Base-by-base conservation (phyloP, 2,329 filamentous ascomycete genomes). In the Phyllosticta ampelicida region DNA sequence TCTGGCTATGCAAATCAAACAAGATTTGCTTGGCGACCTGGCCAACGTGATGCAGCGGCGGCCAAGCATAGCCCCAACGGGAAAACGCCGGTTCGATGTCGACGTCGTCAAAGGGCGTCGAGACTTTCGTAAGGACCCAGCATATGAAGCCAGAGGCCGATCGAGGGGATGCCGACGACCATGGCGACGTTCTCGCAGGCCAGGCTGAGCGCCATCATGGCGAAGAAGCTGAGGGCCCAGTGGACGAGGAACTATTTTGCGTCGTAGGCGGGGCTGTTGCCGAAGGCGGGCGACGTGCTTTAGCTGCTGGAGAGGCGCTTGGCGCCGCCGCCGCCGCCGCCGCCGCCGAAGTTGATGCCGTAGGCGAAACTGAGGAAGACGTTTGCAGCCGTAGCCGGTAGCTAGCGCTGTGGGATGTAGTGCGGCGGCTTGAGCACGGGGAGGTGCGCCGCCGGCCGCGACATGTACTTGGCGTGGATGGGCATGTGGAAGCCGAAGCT, bases 101-200 rank as follows among this genome's bases (percentile, higher is more conserved):
- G 50, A 86, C 72, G 3, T 79, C 71, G 66, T 86, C 82, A 63
- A 86, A 85, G 0, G 76, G 71, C 0, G 81, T 84, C 0, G 77
- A 73, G 0, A 86, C 81, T 63, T 87, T 87, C 6, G 80, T 79
- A 58, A 86, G 83, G 49, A 86, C 81, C 83, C 82, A 85, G 64
- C 85, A 86, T 58, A 86, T 84, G 1, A 87, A 87, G 70, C 77
- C 83, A 87, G 0, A 85, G 67, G 0, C 81, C 77, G 55, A 75
- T 79, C 82, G 82, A 86, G 0, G 81, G 83, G 63, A 79, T 74
- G 0, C 81, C 82, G 4, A 86, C 71, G 1, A 85, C 64, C 79
- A 85, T 85, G 0, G 80, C 80, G 26, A 83, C 78, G 63, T 86
- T 86, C 70, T 86, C 83, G 64, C 81, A 84, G 0, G 83, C 81